phyloP scores from a whole-genome alignment of 495 filamentous ascomycete species.

The Trichocladium uniseriatum region DNA sequence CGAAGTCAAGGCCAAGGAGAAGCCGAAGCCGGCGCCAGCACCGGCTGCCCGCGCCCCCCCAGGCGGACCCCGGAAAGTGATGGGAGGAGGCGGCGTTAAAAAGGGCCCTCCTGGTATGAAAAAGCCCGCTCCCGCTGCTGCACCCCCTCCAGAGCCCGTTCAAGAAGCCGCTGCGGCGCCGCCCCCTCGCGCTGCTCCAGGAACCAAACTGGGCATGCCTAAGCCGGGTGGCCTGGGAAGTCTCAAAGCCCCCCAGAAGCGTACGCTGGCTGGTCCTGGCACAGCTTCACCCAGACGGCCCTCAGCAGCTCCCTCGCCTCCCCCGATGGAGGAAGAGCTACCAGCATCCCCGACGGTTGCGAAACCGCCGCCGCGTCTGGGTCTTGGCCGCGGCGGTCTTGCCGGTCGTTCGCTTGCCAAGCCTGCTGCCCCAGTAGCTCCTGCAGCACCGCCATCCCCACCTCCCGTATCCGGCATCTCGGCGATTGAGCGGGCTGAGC shows the following conservation, averaged over 20 bases:
- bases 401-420: constrained; percentile 83
- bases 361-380: constrained; percentile 48
- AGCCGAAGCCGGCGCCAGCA: constrained; percentile 66
- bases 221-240: constrained; percentile 58
- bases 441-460: constrained; percentile 36
- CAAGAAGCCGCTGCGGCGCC: constrained; percentile 42
- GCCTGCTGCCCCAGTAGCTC: constrained; percentile 40
- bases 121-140: constrained; percentile 33
- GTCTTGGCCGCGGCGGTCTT: constrained; percentile 66
- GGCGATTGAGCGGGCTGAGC: constrained; percentile 71
- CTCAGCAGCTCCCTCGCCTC: constrained; percentile 36
- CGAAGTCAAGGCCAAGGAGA: constrained; percentile 93
- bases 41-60: constrained; percentile 51
- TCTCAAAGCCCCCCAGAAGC: constrained; percentile 61
- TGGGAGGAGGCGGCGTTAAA: constrained; percentile 36
- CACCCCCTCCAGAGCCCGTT: constrained; percentile 37
- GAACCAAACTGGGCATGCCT: constrained; percentile 53
- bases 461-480: constrained; percentile 50
- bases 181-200: constrained; percentile 51
- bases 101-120: constrained; percentile 33
- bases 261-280: constrained; percentile 47
- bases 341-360: constrained; percentile 38
- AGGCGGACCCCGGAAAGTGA: constrained; percentile 39
- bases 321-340: constrained; percentile 47
- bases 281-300: constrained; percentile 56